phyloP scores from a whole-genome alignment of 768 basidiomycete species.

The Xerocomellus chrysenteron region DNA sequence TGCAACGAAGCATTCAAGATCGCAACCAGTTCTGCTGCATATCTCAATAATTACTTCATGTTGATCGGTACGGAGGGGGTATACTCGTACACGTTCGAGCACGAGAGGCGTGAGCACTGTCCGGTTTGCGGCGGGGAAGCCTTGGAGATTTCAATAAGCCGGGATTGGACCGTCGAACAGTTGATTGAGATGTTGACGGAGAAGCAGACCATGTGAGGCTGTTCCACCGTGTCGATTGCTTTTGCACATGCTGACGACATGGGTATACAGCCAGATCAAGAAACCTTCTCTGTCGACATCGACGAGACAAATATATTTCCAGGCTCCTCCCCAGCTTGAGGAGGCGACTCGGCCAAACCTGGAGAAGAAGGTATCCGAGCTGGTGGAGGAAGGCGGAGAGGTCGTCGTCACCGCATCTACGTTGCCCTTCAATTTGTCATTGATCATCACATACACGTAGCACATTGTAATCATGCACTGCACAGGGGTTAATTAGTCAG shows the following conservation, averaged over 20 bases:
- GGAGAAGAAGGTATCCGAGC: constrained; percentile 78
- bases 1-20: constrained; percentile 99
- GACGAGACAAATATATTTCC: constrained; percentile 81
- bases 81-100: constrained; percentile 96
- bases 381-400: constrained; percentile 75
- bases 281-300: constrained; percentile 87
- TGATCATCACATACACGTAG: constrained; percentile 59
- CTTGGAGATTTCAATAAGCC: constrained; percentile 66
- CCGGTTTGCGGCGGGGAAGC: constrained; percentile 96
- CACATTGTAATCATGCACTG: not conserved
- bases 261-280: constrained; percentile 80
- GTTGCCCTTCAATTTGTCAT: constrained; percentile 81
- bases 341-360: constrained; percentile 88
- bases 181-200: constrained; percentile 87
- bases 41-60: constrained; percentile 98
- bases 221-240: constrained; percentile 11
- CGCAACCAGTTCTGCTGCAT: constrained; percentile 91
- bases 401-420: constrained; percentile 86
- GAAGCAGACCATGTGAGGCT: constrained; percentile 82
- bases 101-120: constrained; percentile 89
- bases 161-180: constrained; percentile 77
- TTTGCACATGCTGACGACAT: not conserved
- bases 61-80: constrained; percentile 94
- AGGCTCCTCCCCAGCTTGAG: constrained; percentile 91
- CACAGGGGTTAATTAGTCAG: constrained; percentile 28